Evolutionary conservation across 495 filamentous ascomycete species (phyloP).

Genomic region (Beverwykella pulmonaria): DNA sequence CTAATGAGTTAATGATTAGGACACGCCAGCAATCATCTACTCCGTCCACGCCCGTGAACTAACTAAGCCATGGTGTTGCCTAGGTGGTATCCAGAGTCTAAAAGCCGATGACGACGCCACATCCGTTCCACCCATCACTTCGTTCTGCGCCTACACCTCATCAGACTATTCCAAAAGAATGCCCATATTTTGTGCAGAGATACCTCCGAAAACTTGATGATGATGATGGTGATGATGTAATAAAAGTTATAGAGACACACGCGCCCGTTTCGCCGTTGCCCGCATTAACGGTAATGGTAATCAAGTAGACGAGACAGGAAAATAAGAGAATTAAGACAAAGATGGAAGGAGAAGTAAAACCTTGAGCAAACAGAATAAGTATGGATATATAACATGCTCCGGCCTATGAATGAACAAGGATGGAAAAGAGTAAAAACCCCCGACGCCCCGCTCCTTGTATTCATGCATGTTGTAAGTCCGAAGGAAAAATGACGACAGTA

Average conservation of each 20-base stretch:
- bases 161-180: neutral
- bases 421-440: slow-evolving; percentile 1
- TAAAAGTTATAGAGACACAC: neutral
- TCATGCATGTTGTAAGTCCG: slow-evolving; percentile 16
- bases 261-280: neutral
- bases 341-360: neutral
- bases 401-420: slow-evolving; percentile 1
- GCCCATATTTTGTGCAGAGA: neutral
- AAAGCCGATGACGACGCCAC: neutral
- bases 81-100: neutral
- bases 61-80: no score
- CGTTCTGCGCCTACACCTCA: neutral
- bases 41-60: neutral
- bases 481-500: slow-evolving; percentile 9
- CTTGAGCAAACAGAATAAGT: slow-evolving; percentile 5
- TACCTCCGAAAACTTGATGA: neutral
- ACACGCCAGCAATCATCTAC: neutral
- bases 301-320: neutral
- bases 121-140: neutral
- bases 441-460: neutral
- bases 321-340: neutral
- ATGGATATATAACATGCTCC: slow-evolving; percentile 36
- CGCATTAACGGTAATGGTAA: neutral
- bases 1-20: neutral
- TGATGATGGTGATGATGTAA: neutral